Evolutionary conservation across 2,329 filamentous ascomycete species (phyloP), one percentile per base, ranked within the genome.

Genomic region (Pestalotiopsis fici): DNA sequence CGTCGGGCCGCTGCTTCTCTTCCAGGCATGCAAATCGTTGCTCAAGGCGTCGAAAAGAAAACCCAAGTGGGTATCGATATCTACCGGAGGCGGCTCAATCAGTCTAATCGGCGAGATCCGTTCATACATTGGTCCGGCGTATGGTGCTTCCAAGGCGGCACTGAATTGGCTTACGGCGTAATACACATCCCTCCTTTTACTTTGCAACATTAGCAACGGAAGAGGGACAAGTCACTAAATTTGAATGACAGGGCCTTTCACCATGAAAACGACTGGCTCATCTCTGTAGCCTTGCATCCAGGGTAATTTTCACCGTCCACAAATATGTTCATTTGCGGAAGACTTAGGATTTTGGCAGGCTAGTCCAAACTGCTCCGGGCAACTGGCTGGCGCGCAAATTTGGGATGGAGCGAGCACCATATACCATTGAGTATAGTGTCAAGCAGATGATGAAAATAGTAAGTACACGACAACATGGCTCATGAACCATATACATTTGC

Each of bases 21-120:
- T 71, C 64, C 76, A 80, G 59, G 77, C 78, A 3, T 76, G 74
- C 43, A 69, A 72, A 1, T 72, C 73, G 1, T 66, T 81, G 12
- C 71, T 82, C 4, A 78, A 77, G 64, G 72, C 77, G 1, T 50
- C 43, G 6, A 50, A 50, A 18, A 50, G 43, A 50, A 6, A 18
- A 68, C 75, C 76, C 11, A 79, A 75, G 55, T 81, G 73, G 73
- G 70, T 75, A 9, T 75, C 74, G 18, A 74, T 80, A 21, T 73
- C 75, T 2, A 78, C 72, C 23, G 71, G 70, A 15, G 73, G 70
- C 2, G 75, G 72, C 9, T 73, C 74, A n/a, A 72, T 77, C 12
- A 56, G 64, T 50, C 56, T 70, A 28, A 70, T 74, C 59, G 71
- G 70, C 11, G 57, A 54, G 11, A 66, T 69, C n/a, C 64, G 65